Percentiles rank a stretch among this genome's conserved stretches.
Evolutionary conservation across 1,139 yeast species (phyloP).

Genomic region (Blastobotrys elegans): DNA sequence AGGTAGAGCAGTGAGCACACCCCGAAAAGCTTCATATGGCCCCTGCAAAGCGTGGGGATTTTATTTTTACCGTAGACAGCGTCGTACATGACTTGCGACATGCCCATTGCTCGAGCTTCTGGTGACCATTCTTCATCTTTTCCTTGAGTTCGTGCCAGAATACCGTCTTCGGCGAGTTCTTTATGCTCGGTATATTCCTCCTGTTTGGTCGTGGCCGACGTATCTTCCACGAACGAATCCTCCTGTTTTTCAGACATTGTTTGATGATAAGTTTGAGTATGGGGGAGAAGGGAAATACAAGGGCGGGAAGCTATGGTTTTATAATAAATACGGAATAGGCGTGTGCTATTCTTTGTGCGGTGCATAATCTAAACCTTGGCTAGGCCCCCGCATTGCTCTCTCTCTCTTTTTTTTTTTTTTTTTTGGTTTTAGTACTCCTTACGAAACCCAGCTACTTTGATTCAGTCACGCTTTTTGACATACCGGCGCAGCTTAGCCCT

Average conservation of each 20-base stretch:
- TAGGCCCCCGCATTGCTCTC: background rate
- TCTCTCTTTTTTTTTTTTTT: background rate
- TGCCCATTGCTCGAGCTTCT: slow-evolving; percentile 13
- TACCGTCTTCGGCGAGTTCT: slow-evolving; percentile 7
- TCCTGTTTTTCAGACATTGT: background rate
- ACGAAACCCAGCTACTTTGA: too few relatives aligned
- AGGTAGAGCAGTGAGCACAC: slow-evolving; percentile 27
- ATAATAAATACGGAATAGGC: too few relatives aligned
- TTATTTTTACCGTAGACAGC: slow-evolving; percentile 16
- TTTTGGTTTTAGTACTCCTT: background rate
- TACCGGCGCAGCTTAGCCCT: too few relatives aligned
- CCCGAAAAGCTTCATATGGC: slow-evolving; percentile 16
- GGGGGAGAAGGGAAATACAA: too few relatives aligned
- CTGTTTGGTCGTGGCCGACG: too few relatives aligned
- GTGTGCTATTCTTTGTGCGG: background rate
- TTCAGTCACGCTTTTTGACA: too few relatives aligned
- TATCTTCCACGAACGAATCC: background rate
- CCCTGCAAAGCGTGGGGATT: slow-evolving; percentile 13
- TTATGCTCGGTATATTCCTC: background rate
- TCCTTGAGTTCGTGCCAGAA: slow-evolving; percentile 14
- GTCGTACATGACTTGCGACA: slow-evolving; percentile 16
- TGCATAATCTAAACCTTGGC: too few relatives aligned
- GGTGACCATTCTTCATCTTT: slow-evolving; percentile 2
- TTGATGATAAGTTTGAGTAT: too few relatives aligned
- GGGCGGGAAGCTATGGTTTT: too few relatives aligned